A percentile compares a stretch with the other conserved stretches of the same genome.
These are phyloP conservation scores for Coemansia reversa DNA, from an alignment of 192 early-diverging fungal genomes.

Conservation along the genomic window DNA sequence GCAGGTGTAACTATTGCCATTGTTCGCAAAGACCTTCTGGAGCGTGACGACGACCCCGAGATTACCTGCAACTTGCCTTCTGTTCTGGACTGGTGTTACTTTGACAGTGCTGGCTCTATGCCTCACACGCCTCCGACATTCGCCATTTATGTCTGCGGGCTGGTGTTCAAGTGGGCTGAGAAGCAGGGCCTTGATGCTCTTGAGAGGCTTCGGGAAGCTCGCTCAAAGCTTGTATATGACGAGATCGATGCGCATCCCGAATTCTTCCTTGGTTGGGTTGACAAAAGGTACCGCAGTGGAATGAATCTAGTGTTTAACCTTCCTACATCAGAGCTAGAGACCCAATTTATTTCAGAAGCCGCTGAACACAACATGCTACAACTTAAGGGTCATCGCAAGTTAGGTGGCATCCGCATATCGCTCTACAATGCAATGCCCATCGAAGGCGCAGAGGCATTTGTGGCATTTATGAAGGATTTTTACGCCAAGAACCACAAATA, in stretches of 20 bases:
- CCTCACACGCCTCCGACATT: slow-evolving; percentile 98
- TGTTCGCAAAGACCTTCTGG: slow-evolving; percentile 84
- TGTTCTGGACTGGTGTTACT: slow-evolving; percentile 87
- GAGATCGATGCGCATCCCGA: slow-evolving; percentile 56
- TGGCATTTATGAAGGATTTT: slow-evolving; percentile 83
- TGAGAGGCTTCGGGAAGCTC: slow-evolving; percentile 64
- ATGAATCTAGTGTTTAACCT: slow-evolving; percentile 94
- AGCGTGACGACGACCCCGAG: slow-evolving; percentile 50
- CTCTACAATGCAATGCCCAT: slow-evolving; percentile 93
- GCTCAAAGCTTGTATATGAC: slow-evolving; percentile 72
- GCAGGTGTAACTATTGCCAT: slow-evolving; percentile 93
- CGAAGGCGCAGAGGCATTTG: slow-evolving; percentile 78
- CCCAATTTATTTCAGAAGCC: slow-evolving; percentile 76
- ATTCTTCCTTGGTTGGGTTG: slow-evolving; percentile 70
- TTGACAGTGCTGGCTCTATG: slow-evolving; percentile 77
- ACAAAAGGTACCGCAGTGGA: slow-evolving; percentile 60
- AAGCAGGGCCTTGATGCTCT: slow-evolving; percentile 65
- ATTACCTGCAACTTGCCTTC: slow-evolving; percentile 59
- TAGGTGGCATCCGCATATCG: slow-evolving; percentile 90
- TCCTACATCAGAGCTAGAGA: slow-evolving; percentile 66
- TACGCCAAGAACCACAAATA: slow-evolving; percentile 31
- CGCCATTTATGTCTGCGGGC: slow-evolving; percentile 83
- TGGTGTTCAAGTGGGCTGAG: slow-evolving; percentile 85
- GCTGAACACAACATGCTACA: slow-evolving; percentile 79
- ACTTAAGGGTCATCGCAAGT: slow-evolving; percentile 91